Conservation (phyloP, 257 asterid genomes). For the Ophiorrhiza pumila region DNA sequence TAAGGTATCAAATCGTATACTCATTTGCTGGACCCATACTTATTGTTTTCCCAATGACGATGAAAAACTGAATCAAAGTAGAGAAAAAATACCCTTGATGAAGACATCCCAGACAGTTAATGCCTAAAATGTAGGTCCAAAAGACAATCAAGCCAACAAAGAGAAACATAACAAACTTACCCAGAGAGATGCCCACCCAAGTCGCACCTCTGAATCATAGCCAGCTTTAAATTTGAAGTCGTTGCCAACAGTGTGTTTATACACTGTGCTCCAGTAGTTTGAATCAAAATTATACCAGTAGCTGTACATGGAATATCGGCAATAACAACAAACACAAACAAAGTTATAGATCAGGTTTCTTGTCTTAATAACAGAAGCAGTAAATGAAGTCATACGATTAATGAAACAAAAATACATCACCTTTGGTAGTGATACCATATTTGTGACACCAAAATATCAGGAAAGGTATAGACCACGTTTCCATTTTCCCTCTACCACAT, state of each 20-base stretch:
- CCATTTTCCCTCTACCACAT: neutral
- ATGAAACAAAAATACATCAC: neutral
- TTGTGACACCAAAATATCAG: neutral
- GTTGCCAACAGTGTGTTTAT: conserved; percentile 74
- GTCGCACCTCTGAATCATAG: conserved; percentile 85
- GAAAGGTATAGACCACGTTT: neutral
- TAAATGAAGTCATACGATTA: too few species aligned
- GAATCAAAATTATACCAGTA: conserved; percentile 77
- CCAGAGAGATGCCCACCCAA: conserved; percentile 99
- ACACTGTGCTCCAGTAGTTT: conserved; percentile 76
- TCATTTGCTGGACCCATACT: neutral
- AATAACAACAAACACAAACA: conserved; percentile 6
- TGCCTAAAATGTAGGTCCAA: neutral
- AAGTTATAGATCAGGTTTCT: neutral
- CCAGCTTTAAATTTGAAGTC: conserved; percentile 93
- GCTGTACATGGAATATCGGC: conserved; percentile 42
- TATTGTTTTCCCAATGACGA: neutral
- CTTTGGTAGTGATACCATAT: neutral
- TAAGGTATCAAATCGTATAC: too few species aligned
- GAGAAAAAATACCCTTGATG: neutral
- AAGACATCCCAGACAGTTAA: neutral
- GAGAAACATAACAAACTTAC: conserved; percentile 35
- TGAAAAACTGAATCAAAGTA: neutral
- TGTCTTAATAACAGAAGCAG: neutral
- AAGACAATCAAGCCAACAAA: conserved; percentile 1